Conservation (phyloP, 768 basidiomycete species). For the Astraeus odoratus region DNA sequence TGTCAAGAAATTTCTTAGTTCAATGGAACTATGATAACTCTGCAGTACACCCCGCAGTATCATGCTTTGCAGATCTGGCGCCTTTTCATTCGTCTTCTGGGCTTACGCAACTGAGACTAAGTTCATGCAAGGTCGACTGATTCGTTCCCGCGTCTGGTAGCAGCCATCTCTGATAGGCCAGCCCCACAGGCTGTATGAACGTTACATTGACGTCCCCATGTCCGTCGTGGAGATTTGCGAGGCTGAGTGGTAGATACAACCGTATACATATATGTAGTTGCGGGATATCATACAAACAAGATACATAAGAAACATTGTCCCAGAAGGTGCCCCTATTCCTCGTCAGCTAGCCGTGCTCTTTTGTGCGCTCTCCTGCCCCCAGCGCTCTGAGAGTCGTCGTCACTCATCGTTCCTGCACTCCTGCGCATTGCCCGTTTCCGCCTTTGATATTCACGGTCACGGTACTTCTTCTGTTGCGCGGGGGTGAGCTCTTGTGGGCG, state of each 20-base stretch:
- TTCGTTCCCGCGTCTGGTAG: too few species aligned
- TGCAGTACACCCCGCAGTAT: background rate
- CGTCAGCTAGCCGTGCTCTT: constrained; percentile 58
- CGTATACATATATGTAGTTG: too few species aligned
- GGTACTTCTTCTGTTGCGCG: constrained; percentile 67
- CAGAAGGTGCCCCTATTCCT: constrained; percentile 38
- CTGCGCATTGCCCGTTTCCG: constrained; percentile 62
- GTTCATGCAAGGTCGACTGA: too few species aligned
- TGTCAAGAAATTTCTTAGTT: constrained; percentile 47
- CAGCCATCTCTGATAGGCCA: too few species aligned
- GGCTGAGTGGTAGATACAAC: too few species aligned
- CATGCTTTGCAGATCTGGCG: background rate
- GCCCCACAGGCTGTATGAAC: too few species aligned
- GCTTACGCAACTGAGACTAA: too few species aligned
- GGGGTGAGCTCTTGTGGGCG: constrained; percentile 59
- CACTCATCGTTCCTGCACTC: constrained; percentile 62
- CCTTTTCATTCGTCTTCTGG: too few species aligned
- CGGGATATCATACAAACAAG: too few species aligned
- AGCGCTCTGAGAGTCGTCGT: constrained; percentile 51
- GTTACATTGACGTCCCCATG: too few species aligned
- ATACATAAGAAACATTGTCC: background rate
- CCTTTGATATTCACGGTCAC: constrained; percentile 79
- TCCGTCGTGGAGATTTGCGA: too few species aligned
- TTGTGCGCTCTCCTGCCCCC: constrained; percentile 58
- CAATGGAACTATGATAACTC: constrained; percentile 36